Evolutionary conservation across 495 filamentous ascomycete genomes (phyloP), one percentile per base, ranked within the genome.

Genomic region (Hyaloscypha variabilis): DNA sequence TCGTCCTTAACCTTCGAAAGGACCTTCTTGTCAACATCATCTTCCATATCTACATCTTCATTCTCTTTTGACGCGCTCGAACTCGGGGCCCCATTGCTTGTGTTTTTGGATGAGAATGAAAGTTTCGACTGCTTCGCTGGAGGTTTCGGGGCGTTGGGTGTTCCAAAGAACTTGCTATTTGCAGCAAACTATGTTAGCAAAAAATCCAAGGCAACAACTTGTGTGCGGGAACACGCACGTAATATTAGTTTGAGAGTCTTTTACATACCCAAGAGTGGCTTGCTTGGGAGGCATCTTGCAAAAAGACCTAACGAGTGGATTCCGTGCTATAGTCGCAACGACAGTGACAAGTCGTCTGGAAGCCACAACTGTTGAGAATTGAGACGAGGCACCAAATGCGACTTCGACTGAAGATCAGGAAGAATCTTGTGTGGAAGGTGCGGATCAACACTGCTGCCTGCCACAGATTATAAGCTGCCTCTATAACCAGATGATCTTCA

Each of bases 221-320:
- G 39, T 68, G 29, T 26, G 55, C 52, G 19, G 59, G 26, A 14
- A 31, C 59, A 88, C 91, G 81, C 85, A 96, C 94, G 91, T 87
- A 74, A 97, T 79, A 62, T 90, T 96, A 70, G 86, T 83, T 79
- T 97, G 93, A 60, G 85, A 82, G 63, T 88, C 81, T 75, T 84
- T 88, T 53, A 96, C 94, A 81, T 97, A 98, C 94, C 92, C 92
- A 73, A 98, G 77, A 46, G 93, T 97, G 71, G 90, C 86, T 82
- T 98, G 94, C 74, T 93, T 97, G 19, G 82, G 79, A 67, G 82
- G 71, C 83, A 85, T 84, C 23, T 59, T 79, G 62, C 11, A 51
- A 39, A 69, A 62, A 23, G 60, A 21, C 60, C 60, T 62, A 23
- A 61, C 19, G 19, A 64, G 34, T 26, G 55, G 25, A 14, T 10